phyloP scores from a whole-genome alignment of 345 rosid species.

The Brassica juncea region DNA sequence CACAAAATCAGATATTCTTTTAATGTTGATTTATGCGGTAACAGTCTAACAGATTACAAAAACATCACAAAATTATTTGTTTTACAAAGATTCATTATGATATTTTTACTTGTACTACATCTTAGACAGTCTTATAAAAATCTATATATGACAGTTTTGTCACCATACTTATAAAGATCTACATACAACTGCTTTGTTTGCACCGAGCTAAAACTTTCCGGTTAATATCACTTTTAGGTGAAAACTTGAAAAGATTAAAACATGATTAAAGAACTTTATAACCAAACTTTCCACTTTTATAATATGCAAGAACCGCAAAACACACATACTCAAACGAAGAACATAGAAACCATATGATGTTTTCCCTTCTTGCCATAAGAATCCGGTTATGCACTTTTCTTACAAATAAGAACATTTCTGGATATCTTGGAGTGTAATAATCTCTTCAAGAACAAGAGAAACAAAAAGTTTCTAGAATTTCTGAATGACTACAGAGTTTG shows the following conservation, averaged over 20 bases:
- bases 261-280: neutral
- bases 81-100: too few species aligned
- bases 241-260: neutral
- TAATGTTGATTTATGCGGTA: too few species aligned
- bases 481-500: slow-evolving; percentile 85
- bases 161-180: too few species aligned
- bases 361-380: neutral
- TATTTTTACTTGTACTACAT: too few species aligned
- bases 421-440: neutral
- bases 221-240: neutral
- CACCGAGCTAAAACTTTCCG: too few species aligned
- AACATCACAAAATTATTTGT: too few species aligned
- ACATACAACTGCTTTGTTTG: too few species aligned
- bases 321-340: neutral
- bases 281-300: neutral
- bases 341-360: neutral
- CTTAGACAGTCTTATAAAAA: too few species aligned
- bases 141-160: too few species aligned
- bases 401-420: neutral
- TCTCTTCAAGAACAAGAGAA: neutral
- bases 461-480: slow-evolving; percentile 51
- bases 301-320: neutral
- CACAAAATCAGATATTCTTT: neutral
- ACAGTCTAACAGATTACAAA: too few species aligned
- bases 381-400: neutral